These are phyloP conservation scores for Pseudonitzschia pungens DNA, from an alignment of 108 stramenopile species.

Conservation along the genomic window DNA sequence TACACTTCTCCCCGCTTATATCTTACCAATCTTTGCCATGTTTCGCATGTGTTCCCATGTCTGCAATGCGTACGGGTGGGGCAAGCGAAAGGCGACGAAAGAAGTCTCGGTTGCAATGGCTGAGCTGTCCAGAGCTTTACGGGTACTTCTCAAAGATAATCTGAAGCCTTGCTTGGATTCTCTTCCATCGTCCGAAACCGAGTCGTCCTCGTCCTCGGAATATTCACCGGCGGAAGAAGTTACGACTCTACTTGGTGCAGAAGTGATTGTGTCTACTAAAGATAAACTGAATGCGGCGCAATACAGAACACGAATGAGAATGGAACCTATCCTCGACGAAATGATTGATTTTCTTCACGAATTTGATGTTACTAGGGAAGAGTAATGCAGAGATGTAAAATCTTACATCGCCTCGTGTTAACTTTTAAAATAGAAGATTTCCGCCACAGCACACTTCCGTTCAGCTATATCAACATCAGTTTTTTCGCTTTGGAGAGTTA, in stretches of 20 bases:
- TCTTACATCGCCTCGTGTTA: no score
- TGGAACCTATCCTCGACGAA: slow-evolving; percentile 36
- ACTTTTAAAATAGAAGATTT: no score
- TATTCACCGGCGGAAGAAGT: slow-evolving; percentile 11
- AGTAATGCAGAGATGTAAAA: no score
- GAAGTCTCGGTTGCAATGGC: slow-evolving; percentile 55
- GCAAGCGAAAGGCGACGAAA: slow-evolving; percentile 71
- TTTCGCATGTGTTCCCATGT: slow-evolving; percentile 55
- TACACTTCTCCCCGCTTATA: slow-evolving; percentile 53
- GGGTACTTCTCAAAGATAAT: slow-evolving; percentile 41
- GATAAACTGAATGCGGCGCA: slow-evolving; percentile 26
- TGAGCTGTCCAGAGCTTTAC: slow-evolving; percentile 37
- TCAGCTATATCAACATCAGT: not conserved
- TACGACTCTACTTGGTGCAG: slow-evolving; percentile 15
- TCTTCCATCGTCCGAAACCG: slow-evolving; percentile 16
- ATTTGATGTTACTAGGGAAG: slow-evolving; percentile 1
- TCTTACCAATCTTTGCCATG: slow-evolving; percentile 65
- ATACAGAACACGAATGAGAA: slow-evolving; percentile 24
- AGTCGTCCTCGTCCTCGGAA: slow-evolving; percentile 3
- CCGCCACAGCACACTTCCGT: not conserved
- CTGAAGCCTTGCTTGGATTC: slow-evolving; percentile 32
- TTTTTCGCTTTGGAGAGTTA: not conserved
- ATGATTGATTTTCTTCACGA: slow-evolving; percentile 27
- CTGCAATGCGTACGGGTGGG: slow-evolving; percentile 73
- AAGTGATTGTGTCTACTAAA: slow-evolving; percentile 22